phyloP scores from a whole-genome alignment of 176 grass and related monocot genomes.

The Saccharum spontaneum region DNA sequence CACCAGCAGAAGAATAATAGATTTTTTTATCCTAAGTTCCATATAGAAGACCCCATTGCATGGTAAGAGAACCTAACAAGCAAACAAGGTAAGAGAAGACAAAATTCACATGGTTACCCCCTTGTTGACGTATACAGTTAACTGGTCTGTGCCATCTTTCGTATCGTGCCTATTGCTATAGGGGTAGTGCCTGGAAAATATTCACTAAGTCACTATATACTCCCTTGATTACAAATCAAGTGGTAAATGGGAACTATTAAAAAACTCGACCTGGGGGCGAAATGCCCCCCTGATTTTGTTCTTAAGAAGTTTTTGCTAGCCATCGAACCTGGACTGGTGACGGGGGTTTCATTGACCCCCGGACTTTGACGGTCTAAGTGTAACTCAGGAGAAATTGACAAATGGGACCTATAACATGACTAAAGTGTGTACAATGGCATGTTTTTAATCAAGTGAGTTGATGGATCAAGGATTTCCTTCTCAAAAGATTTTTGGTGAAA shows the following conservation, averaged over 20 bases:
- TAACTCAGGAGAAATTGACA: not conserved
- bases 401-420: not conserved
- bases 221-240: constrained; percentile 16
- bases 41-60: not conserved
- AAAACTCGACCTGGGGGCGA: not conserved
- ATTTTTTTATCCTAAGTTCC: not conserved
- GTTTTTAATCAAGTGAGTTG: not conserved
- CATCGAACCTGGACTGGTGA: not conserved
- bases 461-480: not conserved
- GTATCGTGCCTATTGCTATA: not conserved
- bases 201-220: not conserved
- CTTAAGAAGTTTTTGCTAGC: not conserved
- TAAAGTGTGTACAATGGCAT: not conserved
- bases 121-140: not conserved
- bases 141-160: not conserved
- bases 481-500: not conserved
- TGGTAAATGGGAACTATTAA: not conserved
- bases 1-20: not conserved
- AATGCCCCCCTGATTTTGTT: not conserved
- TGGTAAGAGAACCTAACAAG: too few relatives aligned
- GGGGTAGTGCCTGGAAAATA: not conserved
- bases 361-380: not conserved
- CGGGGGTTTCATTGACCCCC: not conserved
- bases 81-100: not conserved
- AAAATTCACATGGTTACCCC: not conserved